Conservation (phyloP, 495 filamentous ascomycete species). For the Astrocystis sublimbata region DNA sequence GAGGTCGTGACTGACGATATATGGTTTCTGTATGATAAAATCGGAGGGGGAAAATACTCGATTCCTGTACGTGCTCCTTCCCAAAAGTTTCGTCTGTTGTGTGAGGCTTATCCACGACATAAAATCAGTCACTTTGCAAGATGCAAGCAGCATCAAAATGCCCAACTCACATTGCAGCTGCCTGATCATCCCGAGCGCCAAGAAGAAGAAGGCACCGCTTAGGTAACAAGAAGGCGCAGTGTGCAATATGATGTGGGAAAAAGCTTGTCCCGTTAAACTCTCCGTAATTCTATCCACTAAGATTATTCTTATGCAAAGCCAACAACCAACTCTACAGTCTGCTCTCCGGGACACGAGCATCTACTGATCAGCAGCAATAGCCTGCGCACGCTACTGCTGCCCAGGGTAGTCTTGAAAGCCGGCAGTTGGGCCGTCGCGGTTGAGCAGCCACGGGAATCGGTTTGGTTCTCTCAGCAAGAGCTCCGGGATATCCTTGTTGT, state of each 20-base stretch:
- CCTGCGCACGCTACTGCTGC: background rate
- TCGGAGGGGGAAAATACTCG: background rate
- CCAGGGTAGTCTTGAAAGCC: conserved; percentile 43
- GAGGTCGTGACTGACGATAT: background rate
- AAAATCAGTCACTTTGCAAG: background rate
- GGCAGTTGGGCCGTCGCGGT: conserved; percentile 39
- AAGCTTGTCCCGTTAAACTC: background rate
- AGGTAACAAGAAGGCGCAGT: no score
- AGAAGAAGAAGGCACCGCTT: background rate
- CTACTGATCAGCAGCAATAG: background rate
- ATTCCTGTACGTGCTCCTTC: background rate
- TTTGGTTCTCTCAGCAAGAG: conserved; percentile 37
- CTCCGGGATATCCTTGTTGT: conserved; percentile 45
- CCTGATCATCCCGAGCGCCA: background rate
- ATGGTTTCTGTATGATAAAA: background rate
- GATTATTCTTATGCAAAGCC: background rate
- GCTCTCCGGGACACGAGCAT: background rate
- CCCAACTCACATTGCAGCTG: background rate
- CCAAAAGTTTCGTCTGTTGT: background rate
- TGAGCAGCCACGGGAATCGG: conserved; percentile 40
- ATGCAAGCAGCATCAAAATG: background rate
- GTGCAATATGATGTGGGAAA: no score
- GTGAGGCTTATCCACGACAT: background rate
- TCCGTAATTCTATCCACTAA: background rate
- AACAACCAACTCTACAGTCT: background rate